Conservation (phyloP, 1,284 basidiomycete genomes). For the Moesziomyces parantarcticus region DNA sequence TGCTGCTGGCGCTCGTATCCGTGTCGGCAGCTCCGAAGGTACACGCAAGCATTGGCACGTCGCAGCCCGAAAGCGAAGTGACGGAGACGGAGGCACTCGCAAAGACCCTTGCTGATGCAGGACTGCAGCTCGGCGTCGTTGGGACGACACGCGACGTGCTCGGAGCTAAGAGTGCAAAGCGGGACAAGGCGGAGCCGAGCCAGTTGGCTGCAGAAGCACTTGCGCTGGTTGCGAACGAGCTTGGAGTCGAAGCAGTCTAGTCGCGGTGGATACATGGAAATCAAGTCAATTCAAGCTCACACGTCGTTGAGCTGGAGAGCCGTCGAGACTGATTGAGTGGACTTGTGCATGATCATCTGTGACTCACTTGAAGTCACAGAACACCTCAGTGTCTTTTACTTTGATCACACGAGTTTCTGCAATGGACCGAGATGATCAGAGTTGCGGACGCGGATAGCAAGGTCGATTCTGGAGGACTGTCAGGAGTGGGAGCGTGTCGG, state of each 20-base stretch:
- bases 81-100: conserved; percentile 9
- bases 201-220: conserved; percentile 27
- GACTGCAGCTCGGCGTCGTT: conserved; percentile 22
- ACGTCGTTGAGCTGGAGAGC: too few species aligned
- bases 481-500: too few species aligned
- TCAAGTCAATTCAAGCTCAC: too few species aligned
- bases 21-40: conserved; percentile 7
- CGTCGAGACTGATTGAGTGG: too few species aligned
- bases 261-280: background rate
- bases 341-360: too few species aligned
- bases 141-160: conserved; percentile 18
- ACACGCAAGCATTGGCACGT: conserved; percentile 19
- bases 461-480: too few species aligned
- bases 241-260: conserved; percentile 11
- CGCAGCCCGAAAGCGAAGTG: conserved; percentile 20
- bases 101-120: conserved; percentile 6
- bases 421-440: too few species aligned
- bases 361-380: too few species aligned
- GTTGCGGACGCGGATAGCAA: too few species aligned
- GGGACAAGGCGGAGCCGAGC: conserved; percentile 4
- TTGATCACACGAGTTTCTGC: too few species aligned
- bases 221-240: conserved; percentile 18
- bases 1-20: conserved; percentile 22
- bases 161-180: background rate
- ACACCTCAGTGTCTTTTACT: too few species aligned